Evolutionary conservation across 2,329 filamentous ascomycete genomes (phyloP).

Genomic region (Calonectria hawksworthii): DNA sequence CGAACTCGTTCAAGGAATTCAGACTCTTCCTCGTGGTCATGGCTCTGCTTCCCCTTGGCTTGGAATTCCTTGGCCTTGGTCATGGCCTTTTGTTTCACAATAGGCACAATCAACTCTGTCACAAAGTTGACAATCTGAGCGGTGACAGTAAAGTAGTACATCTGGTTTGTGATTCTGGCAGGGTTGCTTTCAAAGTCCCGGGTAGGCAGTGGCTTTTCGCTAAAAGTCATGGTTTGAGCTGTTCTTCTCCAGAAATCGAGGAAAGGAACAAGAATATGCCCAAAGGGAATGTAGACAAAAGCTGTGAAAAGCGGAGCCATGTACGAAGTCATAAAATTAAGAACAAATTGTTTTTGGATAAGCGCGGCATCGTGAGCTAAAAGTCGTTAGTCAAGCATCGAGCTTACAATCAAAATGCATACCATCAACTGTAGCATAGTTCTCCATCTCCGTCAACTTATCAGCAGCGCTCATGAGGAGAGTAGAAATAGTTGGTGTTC

Average conservation of each 20-base stretch:
- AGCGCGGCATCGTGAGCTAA: constrained; percentile 84
- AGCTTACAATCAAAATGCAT: constrained; percentile 27
- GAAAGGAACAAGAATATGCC: constrained; percentile 84
- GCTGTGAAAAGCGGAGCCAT: constrained; percentile 92
- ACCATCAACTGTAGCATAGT: constrained; percentile 89
- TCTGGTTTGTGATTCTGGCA: constrained; percentile 85
- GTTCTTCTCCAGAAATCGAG: constrained; percentile 85
- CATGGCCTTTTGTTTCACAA: constrained; percentile 83
- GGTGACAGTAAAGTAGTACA: constrained; percentile 96
- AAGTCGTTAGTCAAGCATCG: constrained; percentile 24
- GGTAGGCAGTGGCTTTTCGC: constrained; percentile 78
- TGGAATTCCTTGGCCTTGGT: constrained; percentile 85
- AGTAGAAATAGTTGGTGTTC: constrained; percentile 83
- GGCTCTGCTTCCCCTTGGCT: constrained; percentile 66
- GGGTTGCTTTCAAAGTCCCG: constrained; percentile 85
- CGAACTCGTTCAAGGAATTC: constrained; percentile 86
- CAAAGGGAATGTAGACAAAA: constrained; percentile 96
- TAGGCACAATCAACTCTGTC: constrained; percentile 88
- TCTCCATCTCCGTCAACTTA: constrained; percentile 85
- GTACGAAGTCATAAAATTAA: constrained; percentile 98
- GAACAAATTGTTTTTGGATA: constrained; percentile 92
- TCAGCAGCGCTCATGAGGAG: constrained; percentile 84
- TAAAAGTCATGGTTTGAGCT: constrained; percentile 81
- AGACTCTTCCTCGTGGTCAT: constrained; percentile 83
- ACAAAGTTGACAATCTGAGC: constrained; percentile 91